Evolutionary conservation across 768 basidiomycete species (phyloP).

Genomic region (Hemileccinum rubropunctum): DNA sequence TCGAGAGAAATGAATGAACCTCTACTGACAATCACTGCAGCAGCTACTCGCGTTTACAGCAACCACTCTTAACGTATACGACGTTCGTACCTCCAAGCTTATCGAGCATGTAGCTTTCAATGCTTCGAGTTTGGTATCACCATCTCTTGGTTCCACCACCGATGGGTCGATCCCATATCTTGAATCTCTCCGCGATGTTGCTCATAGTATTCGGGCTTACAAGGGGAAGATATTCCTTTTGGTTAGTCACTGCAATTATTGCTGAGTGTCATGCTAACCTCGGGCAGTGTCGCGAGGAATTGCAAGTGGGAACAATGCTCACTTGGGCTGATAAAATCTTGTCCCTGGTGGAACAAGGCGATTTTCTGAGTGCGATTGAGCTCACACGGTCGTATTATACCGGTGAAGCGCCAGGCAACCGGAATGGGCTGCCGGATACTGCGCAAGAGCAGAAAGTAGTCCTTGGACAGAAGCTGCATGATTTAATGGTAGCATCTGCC

Average conservation of each 20-base stretch:
- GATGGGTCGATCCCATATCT: constrained; percentile 46
- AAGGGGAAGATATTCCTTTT: constrained; percentile 90
- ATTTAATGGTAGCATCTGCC: constrained; percentile 84
- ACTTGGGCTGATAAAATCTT: constrained; percentile 96
- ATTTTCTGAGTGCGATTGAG: constrained; percentile 90
- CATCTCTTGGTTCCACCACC: constrained; percentile 44
- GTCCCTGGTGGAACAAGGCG: constrained; percentile 75
- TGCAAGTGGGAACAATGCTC: constrained; percentile 81
- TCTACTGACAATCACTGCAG: constrained; percentile 35
- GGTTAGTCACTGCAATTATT: constrained; percentile 44
- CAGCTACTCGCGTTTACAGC: constrained; percentile 67
- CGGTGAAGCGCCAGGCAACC: constrained; percentile 78
- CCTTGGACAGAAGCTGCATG: constrained; percentile 73
- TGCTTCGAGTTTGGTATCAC: constrained; percentile 52
- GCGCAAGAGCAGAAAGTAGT: constrained; percentile 53
- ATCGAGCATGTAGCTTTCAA: constrained; percentile 66
- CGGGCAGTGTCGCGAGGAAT: constrained; percentile 56
- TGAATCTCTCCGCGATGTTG: constrained; percentile 51
- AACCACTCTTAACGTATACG: constrained; percentile 63
- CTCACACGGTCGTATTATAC: constrained; percentile 79
- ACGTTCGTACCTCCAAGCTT: constrained; percentile 50
- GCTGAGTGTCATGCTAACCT: constrained; percentile 4
- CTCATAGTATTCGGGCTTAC: constrained; percentile 75
- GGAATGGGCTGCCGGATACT: constrained; percentile 79
- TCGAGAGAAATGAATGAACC: neutral